Conservation (phyloP, 805 yeast genomes). For the Hanseniaspora guilliermondii region DNA sequence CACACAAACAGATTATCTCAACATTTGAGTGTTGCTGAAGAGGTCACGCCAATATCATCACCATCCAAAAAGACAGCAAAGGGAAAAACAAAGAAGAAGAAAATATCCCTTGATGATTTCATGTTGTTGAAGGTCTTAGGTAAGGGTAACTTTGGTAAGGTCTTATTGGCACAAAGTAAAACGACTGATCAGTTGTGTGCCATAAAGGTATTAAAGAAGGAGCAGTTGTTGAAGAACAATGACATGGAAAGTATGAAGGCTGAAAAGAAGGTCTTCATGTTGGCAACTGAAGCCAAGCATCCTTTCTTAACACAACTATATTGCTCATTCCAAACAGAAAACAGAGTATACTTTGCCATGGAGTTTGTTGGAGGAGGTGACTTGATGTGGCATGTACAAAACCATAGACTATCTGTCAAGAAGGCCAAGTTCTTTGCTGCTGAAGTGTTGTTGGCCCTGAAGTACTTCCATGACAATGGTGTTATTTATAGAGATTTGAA, state of each 20-base stretch:
- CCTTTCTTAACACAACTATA: conserved; percentile 85
- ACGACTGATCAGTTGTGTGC: conserved; percentile 77
- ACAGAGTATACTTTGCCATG: conserved; percentile 95
- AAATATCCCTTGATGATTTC: conserved; percentile 88
- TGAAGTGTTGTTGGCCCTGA: conserved; percentile 80
- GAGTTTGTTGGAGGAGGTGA: conserved; percentile 97
- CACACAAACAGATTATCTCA: neutral
- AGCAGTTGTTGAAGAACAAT: conserved; percentile 86
- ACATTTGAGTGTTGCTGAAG: neutral
- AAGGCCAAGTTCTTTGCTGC: conserved; percentile 97
- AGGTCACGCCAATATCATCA: neutral
- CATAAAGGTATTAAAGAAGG: conserved; percentile 90
- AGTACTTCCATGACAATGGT: conserved; percentile 89
- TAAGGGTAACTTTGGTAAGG: conserved; percentile 97
- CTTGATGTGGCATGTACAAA: conserved; percentile 98
- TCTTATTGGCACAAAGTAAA: conserved; percentile 89
- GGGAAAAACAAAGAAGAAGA: conserved; percentile 36
- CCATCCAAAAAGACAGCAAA: conserved; percentile 17
- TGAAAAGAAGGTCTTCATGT: conserved; percentile 78
- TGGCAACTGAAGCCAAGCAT: conserved; percentile 76
- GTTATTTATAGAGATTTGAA: conserved; percentile 93
- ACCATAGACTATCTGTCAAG: conserved; percentile 71
- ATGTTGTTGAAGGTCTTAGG: conserved; percentile 89
- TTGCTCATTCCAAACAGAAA: conserved; percentile 96
- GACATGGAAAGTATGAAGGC: conserved; percentile 92